Evolutionary conservation across 2,329 filamentous ascomycete species (phyloP).

Genomic region (Phyllosticta capitalensis): DNA sequence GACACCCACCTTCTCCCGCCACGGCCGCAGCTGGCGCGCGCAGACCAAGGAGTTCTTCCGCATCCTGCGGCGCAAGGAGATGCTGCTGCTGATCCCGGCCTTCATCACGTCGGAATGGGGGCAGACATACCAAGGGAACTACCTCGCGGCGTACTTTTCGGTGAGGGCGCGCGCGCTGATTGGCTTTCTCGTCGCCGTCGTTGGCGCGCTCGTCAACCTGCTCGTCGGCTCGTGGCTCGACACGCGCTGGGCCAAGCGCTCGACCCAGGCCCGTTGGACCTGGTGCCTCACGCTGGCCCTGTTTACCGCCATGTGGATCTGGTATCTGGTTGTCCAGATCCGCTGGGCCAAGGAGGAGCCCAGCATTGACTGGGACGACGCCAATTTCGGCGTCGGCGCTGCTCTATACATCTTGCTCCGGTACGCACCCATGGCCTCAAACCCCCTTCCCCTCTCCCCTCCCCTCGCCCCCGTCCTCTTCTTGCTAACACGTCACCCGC

Average conservation of each 20-base stretch:
- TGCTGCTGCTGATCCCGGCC: conserved; percentile 41
- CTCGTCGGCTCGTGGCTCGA: conserved; percentile 45
- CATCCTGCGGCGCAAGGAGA: conserved; percentile 35
- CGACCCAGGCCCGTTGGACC: conserved; percentile 14
- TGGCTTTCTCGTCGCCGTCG: conserved; percentile 37
- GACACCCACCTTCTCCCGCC: conserved; percentile 9
- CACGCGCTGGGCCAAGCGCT: conserved; percentile 32
- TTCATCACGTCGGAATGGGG: conserved; percentile 45
- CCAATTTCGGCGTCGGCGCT: conserved; percentile 39
- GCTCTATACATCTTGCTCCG: conserved; percentile 40
- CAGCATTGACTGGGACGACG: conserved; percentile 38
- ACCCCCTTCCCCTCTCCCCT: no score
- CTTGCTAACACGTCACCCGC: neutral
- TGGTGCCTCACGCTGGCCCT: conserved; percentile 34
- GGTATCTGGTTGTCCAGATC: conserved; percentile 36
- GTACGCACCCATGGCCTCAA: conserved; percentile 16
- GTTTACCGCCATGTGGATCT: conserved; percentile 39
- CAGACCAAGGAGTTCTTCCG: conserved; percentile 23
- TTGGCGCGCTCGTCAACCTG: conserved; percentile 37
- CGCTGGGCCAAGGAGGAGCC: neutral
- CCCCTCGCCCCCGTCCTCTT: neutral
- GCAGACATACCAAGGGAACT: conserved; percentile 42
- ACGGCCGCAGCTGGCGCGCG: conserved; percentile 15
- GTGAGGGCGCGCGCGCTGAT: conserved; percentile 40
- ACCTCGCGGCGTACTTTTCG: conserved; percentile 44